A percentile compares a stretch with the other conserved stretches of the same genome.
Conservation (phyloP, 192 early-diverging fungal species). For the Podila minutissima region DNA sequence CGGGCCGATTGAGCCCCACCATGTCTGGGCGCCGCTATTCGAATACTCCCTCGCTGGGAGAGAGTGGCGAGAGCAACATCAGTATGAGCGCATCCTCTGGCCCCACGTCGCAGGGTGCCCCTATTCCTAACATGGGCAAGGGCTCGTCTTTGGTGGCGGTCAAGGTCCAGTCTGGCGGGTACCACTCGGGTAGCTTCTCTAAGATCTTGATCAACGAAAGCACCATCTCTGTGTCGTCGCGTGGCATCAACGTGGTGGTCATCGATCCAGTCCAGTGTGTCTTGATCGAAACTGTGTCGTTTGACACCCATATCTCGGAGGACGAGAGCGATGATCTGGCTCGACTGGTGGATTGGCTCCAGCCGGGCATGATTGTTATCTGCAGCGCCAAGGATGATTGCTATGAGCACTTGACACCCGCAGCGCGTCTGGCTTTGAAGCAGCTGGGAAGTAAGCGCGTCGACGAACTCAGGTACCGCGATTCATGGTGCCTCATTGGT, state of each 20-base stretch:
- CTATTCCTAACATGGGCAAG: conserved; percentile 43
- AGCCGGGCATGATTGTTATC: conserved; percentile 74
- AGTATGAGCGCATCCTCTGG: conserved; percentile 18
- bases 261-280: conserved; percentile 76
- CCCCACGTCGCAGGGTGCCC: conserved; percentile 23
- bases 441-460: conserved; percentile 69
- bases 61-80: not conserved
- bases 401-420: conserved; percentile 70
- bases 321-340: conserved; percentile 74
- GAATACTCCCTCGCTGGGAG: not conserved
- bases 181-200: conserved; percentile 78
- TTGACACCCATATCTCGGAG: conserved; percentile 77
- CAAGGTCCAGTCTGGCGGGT: conserved; percentile 77
- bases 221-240: conserved; percentile 61
- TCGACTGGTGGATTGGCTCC: conserved; percentile 69
- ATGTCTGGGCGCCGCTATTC: conserved; percentile 11
- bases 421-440: conserved; percentile 66
- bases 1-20: conserved; percentile 50
- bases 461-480: conserved; percentile 71
- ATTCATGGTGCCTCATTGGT: conserved; percentile 86
- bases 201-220: conserved; percentile 68
- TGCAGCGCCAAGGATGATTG: conserved; percentile 75
- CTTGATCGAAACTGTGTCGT: conserved; percentile 73
- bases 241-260: conserved; percentile 82
- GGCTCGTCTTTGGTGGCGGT: conserved; percentile 62